Percentiles rank a stretch among this genome's conserved stretches.
phyloP scores from a whole-genome alignment of 2,329 filamentous ascomycete genomes.

The Aspergillus intermedius region DNA sequence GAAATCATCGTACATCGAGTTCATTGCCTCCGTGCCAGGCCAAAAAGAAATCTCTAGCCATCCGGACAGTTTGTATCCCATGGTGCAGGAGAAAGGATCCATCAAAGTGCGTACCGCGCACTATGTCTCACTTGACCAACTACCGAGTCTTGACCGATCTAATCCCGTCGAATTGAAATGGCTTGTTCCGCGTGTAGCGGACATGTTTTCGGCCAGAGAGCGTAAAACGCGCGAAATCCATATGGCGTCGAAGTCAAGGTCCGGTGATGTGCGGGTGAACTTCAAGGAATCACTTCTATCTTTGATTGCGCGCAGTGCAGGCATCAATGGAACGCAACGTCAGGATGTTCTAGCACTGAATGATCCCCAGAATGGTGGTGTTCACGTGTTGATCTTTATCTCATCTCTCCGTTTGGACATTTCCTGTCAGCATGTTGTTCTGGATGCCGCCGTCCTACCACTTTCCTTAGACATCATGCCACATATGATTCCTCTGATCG shows the following conservation, averaged over 20 bases:
- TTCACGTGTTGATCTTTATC: conserved; percentile 2
- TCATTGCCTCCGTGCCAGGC: not conserved
- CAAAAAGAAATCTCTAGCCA: not conserved
- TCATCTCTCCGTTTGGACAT: not conserved
- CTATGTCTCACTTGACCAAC: not conserved
- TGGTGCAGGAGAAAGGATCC: not conserved
- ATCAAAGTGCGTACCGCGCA: not conserved
- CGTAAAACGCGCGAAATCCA: not conserved
- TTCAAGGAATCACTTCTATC: not conserved
- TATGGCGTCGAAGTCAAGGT: not conserved
- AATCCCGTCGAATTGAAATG: not conserved
- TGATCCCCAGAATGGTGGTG: not conserved
- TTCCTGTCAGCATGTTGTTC: not conserved
- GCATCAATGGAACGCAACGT: not conserved
- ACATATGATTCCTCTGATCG: not conserved
- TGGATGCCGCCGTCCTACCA: not conserved
- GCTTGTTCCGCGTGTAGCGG: not conserved
- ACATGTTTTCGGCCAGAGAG: not conserved
- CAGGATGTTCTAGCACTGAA: not conserved
- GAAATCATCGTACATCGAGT: not conserved
- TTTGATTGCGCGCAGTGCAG: not conserved
- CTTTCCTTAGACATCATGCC: not conserved
- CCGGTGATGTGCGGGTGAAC: not conserved
- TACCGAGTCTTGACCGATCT: not conserved
- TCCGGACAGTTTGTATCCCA: not conserved